Conservation (phyloP, 2,329 filamentous ascomycete species). For the Pseudogymnoascus sp. region DNA sequence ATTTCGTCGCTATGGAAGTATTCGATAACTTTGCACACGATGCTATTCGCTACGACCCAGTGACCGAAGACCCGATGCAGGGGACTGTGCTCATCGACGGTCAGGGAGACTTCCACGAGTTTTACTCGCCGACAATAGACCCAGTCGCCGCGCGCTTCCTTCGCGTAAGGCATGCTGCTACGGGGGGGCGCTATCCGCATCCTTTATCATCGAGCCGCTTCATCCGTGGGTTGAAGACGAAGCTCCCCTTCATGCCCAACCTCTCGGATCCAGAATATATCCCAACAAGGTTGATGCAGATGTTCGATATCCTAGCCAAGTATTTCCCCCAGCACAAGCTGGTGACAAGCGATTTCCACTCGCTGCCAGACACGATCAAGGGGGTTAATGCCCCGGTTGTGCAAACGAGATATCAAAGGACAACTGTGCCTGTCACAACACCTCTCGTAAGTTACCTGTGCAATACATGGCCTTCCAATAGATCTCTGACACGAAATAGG, state of each 20-base stretch:
- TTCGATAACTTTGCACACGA: constrained; percentile 99
- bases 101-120: constrained; percentile 87
- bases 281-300: constrained; percentile 89
- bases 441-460: constrained; percentile 61
- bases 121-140: constrained; percentile 75
- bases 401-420: constrained; percentile 82
- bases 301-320: constrained; percentile 82
- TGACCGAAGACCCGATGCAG: constrained; percentile 76
- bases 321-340: constrained; percentile 89
- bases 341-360: constrained; percentile 84
- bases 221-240: constrained; percentile 52
- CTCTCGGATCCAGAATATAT: constrained; percentile 85
- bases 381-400: constrained; percentile 92
- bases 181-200: constrained; percentile 50
- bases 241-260: constrained; percentile 64
- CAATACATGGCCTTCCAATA: neutral
- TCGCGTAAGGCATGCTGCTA: constrained; percentile 72
- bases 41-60: constrained; percentile 78
- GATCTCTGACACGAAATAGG: constrained; percentile 39
- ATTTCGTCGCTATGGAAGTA: constrained; percentile 95
- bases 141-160: constrained; percentile 77
- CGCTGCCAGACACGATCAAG: constrained; percentile 69
- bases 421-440: constrained; percentile 82
- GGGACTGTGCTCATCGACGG: constrained; percentile 79
- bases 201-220: constrained; percentile 49